Conservation (phyloP, 768 basidiomycete genomes). For the Lactarius akahatsu region DNA sequence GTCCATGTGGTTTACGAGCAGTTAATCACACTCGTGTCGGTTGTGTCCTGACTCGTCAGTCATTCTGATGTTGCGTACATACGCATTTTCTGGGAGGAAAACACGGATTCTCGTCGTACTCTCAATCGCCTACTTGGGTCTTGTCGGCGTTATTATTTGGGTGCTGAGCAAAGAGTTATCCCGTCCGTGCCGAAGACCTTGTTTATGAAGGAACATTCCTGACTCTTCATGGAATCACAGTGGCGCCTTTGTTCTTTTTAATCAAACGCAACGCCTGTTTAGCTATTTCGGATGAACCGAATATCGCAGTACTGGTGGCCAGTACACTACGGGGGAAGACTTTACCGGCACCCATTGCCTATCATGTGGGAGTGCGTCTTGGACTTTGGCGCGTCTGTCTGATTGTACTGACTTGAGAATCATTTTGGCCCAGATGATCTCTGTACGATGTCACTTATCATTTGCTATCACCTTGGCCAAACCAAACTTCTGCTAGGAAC, state of each 20-base stretch:
- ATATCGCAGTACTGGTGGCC: not conserved
- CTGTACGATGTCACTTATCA: constrained; percentile 7
- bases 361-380: constrained; percentile 25
- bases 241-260: constrained; percentile 1
- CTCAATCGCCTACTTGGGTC: not conserved
- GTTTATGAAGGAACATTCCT: not conserved
- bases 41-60: too few species aligned
- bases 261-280: constrained; percentile 11
- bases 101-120: constrained; percentile 14
- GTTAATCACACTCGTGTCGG: too few species aligned
- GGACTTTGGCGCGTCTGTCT: not conserved
- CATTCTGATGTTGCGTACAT: too few species aligned
- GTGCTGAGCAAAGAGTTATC: constrained; percentile 13
- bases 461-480: not conserved
- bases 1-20: too few species aligned
- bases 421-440: constrained; percentile 6
- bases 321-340: not conserved
- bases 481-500: not conserved
- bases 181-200: not conserved
- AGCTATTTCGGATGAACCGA: constrained; percentile 13
- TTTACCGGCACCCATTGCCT: not conserved
- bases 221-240: constrained; percentile 7
- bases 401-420: not conserved
- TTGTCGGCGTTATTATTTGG: constrained; percentile 15
- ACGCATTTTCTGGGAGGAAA: not conserved